Percentiles rank a stretch among this genome's conserved stretches.
These are phyloP conservation scores for Linnemannia exigua DNA, from an alignment of 192 early-diverging fungal species.

Conservation along the genomic window DNA sequence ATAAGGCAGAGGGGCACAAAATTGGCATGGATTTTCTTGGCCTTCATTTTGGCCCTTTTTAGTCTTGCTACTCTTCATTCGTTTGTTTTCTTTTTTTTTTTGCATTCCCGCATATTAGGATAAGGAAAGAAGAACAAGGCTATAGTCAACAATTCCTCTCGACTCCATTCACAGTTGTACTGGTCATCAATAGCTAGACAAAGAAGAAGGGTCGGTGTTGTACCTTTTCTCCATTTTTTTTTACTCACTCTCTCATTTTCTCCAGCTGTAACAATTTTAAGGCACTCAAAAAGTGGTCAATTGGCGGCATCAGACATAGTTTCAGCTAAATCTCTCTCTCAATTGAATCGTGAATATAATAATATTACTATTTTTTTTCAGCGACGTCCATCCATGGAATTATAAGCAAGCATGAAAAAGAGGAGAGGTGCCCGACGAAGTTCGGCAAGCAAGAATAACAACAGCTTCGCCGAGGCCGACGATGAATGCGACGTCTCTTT, in stretches of 20 bases:
- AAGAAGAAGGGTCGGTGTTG: not conserved
- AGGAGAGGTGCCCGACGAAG: no score
- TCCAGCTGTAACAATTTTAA: not conserved
- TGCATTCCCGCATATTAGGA: not conserved
- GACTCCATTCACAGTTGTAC: no score
- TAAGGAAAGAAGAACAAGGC: not conserved
- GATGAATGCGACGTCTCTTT: not conserved
- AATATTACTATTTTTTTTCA: no score
- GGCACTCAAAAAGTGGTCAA: not conserved
- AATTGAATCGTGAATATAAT: no score
- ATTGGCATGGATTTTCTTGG: not conserved
- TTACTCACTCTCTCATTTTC: not conserved
- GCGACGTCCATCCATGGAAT: no score
- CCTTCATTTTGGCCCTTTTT: not conserved
- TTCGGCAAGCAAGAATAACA: no score
- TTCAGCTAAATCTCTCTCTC: not conserved
- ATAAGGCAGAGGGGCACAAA: not conserved
- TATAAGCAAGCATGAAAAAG: not conserved
- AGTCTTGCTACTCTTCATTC: not conserved
- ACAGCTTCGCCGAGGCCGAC: not conserved
- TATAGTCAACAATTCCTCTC: not conserved
- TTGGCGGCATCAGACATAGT: conserved; percentile 1
- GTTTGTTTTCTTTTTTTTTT: not conserved
- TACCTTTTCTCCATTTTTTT: not conserved
- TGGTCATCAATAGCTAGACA: not conserved